Conservation (phyloP, 2,329 filamentous ascomycete genomes). For the Arthrobotrys entomopaga region DNA sequence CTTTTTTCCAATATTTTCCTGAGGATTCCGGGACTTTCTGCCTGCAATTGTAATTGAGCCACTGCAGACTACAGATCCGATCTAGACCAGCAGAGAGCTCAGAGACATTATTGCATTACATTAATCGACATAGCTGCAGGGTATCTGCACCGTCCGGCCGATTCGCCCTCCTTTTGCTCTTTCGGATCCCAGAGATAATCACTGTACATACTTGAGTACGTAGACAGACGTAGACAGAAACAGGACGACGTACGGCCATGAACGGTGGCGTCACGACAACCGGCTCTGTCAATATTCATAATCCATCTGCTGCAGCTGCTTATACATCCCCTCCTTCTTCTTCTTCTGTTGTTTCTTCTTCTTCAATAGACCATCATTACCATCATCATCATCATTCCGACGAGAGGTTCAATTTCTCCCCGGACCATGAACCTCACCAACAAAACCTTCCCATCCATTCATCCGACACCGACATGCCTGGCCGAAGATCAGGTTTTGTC, state of each 20-base stretch:
- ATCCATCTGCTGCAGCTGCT: constrained; percentile 16
- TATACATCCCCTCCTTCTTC: background rate
- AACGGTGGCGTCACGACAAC: constrained; percentile 30
- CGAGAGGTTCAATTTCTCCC: constrained; percentile 62
- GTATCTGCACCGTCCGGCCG: constrained; percentile 44
- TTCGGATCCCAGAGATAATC: no score
- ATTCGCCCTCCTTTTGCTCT: constrained; percentile 20
- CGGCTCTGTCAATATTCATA: constrained; percentile 24
- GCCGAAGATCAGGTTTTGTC: constrained; percentile 59
- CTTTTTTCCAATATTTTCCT: background rate
- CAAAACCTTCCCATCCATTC: constrained; percentile 60
- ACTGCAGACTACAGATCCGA: no score
- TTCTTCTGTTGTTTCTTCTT: no score
- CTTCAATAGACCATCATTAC: background rate
- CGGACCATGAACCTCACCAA: constrained; percentile 59
- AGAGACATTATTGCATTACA: no score
- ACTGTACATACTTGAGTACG: no score
- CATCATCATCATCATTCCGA: constrained; percentile 21
- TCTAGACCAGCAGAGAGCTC: no score
- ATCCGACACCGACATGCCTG: constrained; percentile 54
- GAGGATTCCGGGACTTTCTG: constrained; percentile 12
- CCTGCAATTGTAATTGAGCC: no score
- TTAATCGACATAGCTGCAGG: constrained; percentile 36
- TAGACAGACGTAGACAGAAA: no score
- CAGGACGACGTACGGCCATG: constrained; percentile 35